Conservation (phyloP, 352 stramenopile genomes). For the Globisporangium parvum region DNA sequence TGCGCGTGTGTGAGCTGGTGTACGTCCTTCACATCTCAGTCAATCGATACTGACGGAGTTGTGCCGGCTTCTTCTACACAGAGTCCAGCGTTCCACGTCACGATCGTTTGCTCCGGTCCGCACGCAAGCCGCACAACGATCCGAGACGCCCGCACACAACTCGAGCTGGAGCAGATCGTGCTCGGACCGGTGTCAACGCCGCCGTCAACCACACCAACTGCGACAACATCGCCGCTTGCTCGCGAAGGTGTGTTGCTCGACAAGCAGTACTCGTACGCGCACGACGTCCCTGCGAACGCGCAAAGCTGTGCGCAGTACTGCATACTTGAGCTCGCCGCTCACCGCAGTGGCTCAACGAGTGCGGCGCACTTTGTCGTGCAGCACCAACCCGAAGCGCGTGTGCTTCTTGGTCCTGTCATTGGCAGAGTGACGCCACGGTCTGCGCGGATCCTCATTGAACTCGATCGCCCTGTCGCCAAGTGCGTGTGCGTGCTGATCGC, state of each 20-base stretch:
- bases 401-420: constrained; percentile 60
- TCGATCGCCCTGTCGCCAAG: constrained; percentile 36
- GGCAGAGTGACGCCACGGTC: constrained; percentile 47
- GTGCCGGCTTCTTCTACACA: background rate
- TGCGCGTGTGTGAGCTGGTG: constrained; percentile 6
- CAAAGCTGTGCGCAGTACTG: constrained; percentile 30
- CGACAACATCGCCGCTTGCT: background rate
- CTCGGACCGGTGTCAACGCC: constrained; percentile 28
- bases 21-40: background rate
- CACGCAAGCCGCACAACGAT: constrained; percentile 31
- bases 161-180: constrained; percentile 41
- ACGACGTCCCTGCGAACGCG: constrained; percentile 17
- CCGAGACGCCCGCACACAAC: constrained; percentile 14
- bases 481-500: constrained; percentile 36
- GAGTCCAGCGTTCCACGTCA: constrained; percentile 23
- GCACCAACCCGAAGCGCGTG: constrained; percentile 24
- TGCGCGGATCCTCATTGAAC: constrained; percentile 52
- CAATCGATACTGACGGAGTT: background rate
- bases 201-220: constrained; percentile 4
- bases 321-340: constrained; percentile 39
- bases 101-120: constrained; percentile 35
- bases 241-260: constrained; percentile 6
- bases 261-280: constrained; percentile 15
- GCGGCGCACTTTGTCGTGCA: constrained; percentile 30
- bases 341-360: constrained; percentile 26